Conservation (phyloP, 129 eudicot genomes). For the Smallanthus sonchifolius region DNA sequence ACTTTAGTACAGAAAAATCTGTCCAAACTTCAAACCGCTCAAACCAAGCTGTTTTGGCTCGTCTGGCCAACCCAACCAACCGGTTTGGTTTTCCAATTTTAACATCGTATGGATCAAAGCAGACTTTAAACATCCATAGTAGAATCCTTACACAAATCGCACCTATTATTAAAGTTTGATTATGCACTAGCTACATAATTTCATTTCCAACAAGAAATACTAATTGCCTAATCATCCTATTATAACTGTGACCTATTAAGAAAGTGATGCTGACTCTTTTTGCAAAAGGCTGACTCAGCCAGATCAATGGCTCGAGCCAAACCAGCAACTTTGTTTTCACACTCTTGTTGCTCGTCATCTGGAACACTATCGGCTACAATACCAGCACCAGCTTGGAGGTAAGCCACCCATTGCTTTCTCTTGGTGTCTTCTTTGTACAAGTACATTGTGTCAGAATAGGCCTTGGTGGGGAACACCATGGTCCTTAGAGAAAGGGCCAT, state of each 20-base stretch:
- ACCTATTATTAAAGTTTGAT: constrained; percentile 1
- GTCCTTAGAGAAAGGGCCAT: constrained; percentile 71
- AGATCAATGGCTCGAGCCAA: constrained; percentile 86
- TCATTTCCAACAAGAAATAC: not conserved
- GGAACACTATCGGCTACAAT: constrained; percentile 87
- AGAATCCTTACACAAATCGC: not conserved
- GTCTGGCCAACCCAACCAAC: not conserved
- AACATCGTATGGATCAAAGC: not conserved
- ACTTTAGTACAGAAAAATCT: not conserved
- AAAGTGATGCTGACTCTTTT: not conserved
- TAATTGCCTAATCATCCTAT: not conserved
- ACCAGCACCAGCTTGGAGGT: constrained; percentile 96
- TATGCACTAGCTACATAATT: not conserved
- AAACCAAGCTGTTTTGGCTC: not conserved
- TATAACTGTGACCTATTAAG: not conserved
- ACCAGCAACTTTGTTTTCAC: constrained; percentile 80
- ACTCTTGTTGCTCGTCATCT: constrained; percentile 74
- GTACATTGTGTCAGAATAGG: constrained; percentile 59
- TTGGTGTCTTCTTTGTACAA: constrained; percentile 45
- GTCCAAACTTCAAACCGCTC: not conserved
- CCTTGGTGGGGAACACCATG: constrained; percentile 59
- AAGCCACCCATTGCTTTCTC: constrained; percentile 82
- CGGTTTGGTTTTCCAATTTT: too few species aligned
- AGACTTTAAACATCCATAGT: not conserved
- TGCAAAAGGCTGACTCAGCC: constrained; percentile 72